Evolutionary conservation across 805 yeast genomes (phyloP).

Genomic region (Nematodospora valgi): DNA sequence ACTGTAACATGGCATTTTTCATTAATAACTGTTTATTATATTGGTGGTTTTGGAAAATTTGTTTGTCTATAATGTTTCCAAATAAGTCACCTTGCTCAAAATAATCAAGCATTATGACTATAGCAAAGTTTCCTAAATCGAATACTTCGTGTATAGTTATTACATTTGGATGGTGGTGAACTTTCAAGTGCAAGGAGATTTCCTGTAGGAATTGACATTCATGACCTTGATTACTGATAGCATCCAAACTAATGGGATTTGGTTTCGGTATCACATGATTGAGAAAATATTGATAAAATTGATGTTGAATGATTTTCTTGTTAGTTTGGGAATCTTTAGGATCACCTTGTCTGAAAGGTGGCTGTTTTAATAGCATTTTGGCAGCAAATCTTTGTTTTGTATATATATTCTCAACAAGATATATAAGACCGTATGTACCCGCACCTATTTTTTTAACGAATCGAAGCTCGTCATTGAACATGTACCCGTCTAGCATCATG

Average conservation of each 20-base stretch:
- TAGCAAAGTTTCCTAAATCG: constrained; percentile 49
- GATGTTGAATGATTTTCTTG: constrained; percentile 26
- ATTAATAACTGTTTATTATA: constrained; percentile 43
- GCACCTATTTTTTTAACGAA: constrained; percentile 62
- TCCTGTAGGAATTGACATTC: constrained; percentile 51
- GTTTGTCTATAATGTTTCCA: constrained; percentile 74
- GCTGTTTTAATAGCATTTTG: constrained; percentile 60
- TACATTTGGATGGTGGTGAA: constrained; percentile 76
- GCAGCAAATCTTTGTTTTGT: constrained; percentile 61
- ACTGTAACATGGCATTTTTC: constrained; percentile 42
- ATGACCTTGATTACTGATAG: constrained; percentile 21
- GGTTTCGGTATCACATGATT: constrained; percentile 15
- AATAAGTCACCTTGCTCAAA: constrained; percentile 84
- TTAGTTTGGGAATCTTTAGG: constrained; percentile 28
- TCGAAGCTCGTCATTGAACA: constrained; percentile 31
- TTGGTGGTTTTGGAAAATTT: constrained; percentile 47
- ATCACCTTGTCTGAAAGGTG: constrained; percentile 24
- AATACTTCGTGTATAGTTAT: constrained; percentile 72
- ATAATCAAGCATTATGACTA: constrained; percentile 82
- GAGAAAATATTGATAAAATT: constrained; percentile 18
- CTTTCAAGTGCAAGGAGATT: constrained; percentile 67
- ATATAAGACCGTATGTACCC: constrained; percentile 84
- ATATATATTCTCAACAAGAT: constrained; percentile 55
- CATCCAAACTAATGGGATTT: constrained; percentile 19
- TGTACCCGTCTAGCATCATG: constrained; percentile 18